Evolutionary conservation across 2,329 filamentous ascomycete genomes (phyloP), one percentile per base, ranked within the genome.

Genomic region (Pochonia chlamydosporia): DNA sequence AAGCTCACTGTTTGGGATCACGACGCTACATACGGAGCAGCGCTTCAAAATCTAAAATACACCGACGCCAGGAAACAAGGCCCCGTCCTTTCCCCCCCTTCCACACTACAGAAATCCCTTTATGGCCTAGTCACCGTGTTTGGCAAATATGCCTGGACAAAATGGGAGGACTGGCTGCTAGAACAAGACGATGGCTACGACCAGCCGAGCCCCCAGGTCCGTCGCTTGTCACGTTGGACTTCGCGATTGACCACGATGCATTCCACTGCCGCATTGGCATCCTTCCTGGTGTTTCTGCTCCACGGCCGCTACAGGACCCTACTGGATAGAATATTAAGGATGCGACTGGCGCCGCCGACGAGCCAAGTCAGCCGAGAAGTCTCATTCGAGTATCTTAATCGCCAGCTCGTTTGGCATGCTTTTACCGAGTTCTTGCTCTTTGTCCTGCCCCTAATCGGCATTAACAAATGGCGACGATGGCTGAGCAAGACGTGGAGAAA

Each of bases 371-470:
- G 82, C 62, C 80, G 92, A 26, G 90, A 97, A 66, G 91, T 99
- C 23, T 95, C 89, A 1, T 97, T 99, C 63, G 93, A 99, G 68
- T 97, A 96, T 60, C 80, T 97, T 43, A 99, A 99, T 65, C 84
- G 93, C 41, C 93, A 99, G 69, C 81, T 99, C 10, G 93, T 99
- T 31, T 99, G 93, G 93, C 93, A 99, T 68, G 93, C 93, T n/a
- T 96, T 99, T 60, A 99, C 93, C 23, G 93, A 99, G 64, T 99
- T 99, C 59, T 74, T 99, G n/a, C 79, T 99, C 26, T 99, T 97
- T 65, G 79, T 97, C 16, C 76, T 99, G n/a, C 93, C 93, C 0
- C 78, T 99, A n/a, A 87, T 99, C 36, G 93, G 93, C 44, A 92
- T 99, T 56, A 85, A 87, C 59, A 81, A 90, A 54, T 99, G 93